phyloP scores from a whole-genome alignment of 768 basidiomycete genomes.

The Candolleomyces efflorescens region DNA sequence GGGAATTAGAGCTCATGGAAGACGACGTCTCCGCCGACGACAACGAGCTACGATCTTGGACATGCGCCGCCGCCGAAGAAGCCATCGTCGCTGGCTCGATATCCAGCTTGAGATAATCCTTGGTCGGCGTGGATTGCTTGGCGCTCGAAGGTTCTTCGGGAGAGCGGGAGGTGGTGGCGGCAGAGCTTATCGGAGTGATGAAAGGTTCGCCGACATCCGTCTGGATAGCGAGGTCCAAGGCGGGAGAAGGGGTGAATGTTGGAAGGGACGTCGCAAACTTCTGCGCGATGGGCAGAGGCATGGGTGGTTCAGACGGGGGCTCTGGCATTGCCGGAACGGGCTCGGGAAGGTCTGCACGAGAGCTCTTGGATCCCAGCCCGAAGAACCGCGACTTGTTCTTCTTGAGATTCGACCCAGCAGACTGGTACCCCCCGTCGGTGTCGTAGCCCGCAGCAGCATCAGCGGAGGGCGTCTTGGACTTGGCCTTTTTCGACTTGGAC shows the following conservation, averaged over 20 bases:
- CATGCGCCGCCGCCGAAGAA: neutral
- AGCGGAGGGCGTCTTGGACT: slow-evolving; percentile 13
- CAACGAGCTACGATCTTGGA: slow-evolving; percentile 1
- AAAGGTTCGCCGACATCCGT: neutral
- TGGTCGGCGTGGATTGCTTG: neutral
- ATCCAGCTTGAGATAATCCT: neutral
- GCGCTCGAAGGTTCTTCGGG: neutral
- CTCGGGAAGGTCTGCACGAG: slow-evolving; percentile 29
- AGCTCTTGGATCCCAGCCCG: slow-evolving; percentile 34
- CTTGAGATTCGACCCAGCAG: slow-evolving; percentile 19
- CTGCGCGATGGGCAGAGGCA: slow-evolving; percentile 40
- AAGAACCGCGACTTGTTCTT: slow-evolving; percentile 43
- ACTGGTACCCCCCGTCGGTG: slow-evolving; percentile 33
- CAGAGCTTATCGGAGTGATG: neutral
- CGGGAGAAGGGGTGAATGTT: neutral
- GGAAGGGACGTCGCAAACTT: slow-evolving; percentile 38
- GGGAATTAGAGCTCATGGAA: slow-evolving; percentile 8
- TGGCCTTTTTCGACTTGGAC: slow-evolving; percentile 24
- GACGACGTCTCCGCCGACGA: slow-evolving; percentile 7
- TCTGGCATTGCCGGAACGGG: slow-evolving; percentile 14
- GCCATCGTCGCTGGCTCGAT: neutral
- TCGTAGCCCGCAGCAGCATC: slow-evolving; percentile 32
- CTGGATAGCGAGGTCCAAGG: neutral
- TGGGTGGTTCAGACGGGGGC: slow-evolving; percentile 11
- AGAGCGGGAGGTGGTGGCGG: neutral